Base-by-base conservation (phyloP, 495 filamentous ascomycete species). In the Talaromyces trachyspermus region DNA sequence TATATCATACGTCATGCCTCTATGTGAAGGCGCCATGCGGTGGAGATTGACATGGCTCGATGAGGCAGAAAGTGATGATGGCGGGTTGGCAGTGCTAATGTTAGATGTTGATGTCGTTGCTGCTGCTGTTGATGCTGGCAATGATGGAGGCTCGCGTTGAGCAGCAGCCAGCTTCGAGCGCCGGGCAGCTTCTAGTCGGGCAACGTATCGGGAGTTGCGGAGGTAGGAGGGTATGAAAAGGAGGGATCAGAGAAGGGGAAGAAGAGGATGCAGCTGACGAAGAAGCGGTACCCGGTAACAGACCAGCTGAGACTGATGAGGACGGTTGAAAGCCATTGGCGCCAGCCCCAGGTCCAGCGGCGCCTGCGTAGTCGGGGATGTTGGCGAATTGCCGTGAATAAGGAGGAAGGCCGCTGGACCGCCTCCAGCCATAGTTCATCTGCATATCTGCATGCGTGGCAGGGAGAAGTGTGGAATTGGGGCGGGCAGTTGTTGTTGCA, bases 211-310 rank as follows among this genome's bases (percentile, higher is more conserved):
- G n/a, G 87, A 89, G 17, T 79, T 77, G 50, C 72, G 72, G 25
- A 96, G 76, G 68, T 95, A 95, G 15, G 86, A 87, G 5, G 89
- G 89, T 20, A 77, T 77, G 55, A 95, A 83, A 87, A 88, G 9
- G 60, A 51, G 9, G 61, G 51, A 29, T 57, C 20, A 44, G 55
- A 43, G 48, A 53, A 43, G 25, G 62, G 55, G 12, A 69, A 61
- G 51, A 44, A 33, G 24, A 53, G 45, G 33, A 51, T 48, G 24
- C 56, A 54, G 29, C 65, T 58, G 43, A 50, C 52, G 10, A 59
- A 54, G 33, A 57, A 48, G 43, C 35, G 29, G 17, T 37, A 11
- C 26, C 66, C 61, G 44, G 49, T 46, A 44, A n/a, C n/a, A n/a
- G n/a, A n/a, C n/a, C n/a, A n/a, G n/a, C n/a, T n/a, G n/a, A n/a